Evolutionary conservation across 306 rosid genomes (phyloP).

Genomic region (Vigna unguiculata): DNA sequence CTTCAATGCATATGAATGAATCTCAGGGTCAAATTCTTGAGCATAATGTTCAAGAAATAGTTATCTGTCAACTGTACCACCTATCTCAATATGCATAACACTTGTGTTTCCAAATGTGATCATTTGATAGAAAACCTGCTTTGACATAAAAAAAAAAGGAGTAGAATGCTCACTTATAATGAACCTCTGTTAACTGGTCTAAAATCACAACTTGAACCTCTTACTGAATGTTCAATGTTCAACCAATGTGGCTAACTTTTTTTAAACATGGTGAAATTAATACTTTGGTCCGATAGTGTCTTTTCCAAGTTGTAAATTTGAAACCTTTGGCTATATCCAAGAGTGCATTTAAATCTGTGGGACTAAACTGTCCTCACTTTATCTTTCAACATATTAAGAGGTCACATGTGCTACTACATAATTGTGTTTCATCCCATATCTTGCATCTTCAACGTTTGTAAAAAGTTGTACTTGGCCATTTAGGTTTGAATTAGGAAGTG

Average conservation of each 20-base stretch:
- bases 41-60: background rate
- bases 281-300: background rate
- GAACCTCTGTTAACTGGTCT: background rate
- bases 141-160: background rate
- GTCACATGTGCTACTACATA: background rate
- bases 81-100: background rate
- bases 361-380: background rate
- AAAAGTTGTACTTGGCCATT: background rate
- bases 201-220: background rate
- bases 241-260: background rate
- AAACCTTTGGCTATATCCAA: conserved; percentile 4
- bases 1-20: too few species aligned
- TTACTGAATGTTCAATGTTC: background rate
- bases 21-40: too few species aligned
- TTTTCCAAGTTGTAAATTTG: background rate
- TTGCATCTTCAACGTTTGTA: background rate
- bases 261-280: background rate
- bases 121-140: background rate
- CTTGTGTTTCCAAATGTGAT: background rate
- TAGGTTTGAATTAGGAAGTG: background rate
- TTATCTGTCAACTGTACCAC: background rate
- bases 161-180: background rate
- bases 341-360: background rate
- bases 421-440: background rate
- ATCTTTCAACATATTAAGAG: background rate